Percentiles rank a stretch among this genome's conserved stretches.
Evolutionary conservation across 495 filamentous ascomycete species (phyloP).

Genomic region (Talaromyces thailandensis): DNA sequence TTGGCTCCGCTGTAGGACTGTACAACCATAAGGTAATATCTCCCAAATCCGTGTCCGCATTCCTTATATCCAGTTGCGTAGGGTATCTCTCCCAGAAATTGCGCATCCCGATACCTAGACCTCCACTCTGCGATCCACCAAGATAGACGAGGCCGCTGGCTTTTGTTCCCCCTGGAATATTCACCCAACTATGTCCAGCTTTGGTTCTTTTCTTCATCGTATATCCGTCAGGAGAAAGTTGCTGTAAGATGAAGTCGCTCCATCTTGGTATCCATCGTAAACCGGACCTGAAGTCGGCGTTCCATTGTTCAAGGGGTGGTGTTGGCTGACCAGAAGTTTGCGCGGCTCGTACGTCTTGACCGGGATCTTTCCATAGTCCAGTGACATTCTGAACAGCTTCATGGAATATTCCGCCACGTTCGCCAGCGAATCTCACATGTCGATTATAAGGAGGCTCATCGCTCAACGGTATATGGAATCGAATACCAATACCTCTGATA

Average conservation of each 20-base stretch:
- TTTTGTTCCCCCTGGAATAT: conserved; percentile 35
- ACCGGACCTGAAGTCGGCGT: conserved; percentile 21
- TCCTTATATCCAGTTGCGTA: conserved; percentile 32
- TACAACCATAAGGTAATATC: conserved; percentile 42
- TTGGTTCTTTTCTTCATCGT: conserved; percentile 42
- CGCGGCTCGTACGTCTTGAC: conserved; percentile 18
- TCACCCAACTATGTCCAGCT: conserved; percentile 37
- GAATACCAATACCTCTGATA: conserved; percentile 28
- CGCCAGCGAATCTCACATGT: conserved; percentile 29
- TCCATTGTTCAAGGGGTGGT: conserved; percentile 25
- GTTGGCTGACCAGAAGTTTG: conserved; percentile 25
- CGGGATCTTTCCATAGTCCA: conserved; percentile 30
- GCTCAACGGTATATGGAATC: conserved; percentile 27
- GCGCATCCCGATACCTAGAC: conserved; percentile 35
- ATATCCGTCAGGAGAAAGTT: conserved; percentile 41
- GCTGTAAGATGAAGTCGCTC: conserved; percentile 36
- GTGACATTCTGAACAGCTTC: conserved; percentile 36
- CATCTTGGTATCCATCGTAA: conserved; percentile 37
- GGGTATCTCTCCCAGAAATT: conserved; percentile 46
- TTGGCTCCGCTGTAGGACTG: conserved; percentile 33
- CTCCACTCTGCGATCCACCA: conserved; percentile 33
- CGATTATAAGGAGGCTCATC: conserved; percentile 30
- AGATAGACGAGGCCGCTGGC: conserved; percentile 38
- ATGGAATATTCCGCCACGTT: conserved; percentile 24
- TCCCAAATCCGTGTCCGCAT: conserved; percentile 25